Evolutionary conservation across 495 filamentous ascomycete species (phyloP), one percentile per base, ranked within the genome.

Genomic region (Paragyromitra xinjiangensis): DNA sequence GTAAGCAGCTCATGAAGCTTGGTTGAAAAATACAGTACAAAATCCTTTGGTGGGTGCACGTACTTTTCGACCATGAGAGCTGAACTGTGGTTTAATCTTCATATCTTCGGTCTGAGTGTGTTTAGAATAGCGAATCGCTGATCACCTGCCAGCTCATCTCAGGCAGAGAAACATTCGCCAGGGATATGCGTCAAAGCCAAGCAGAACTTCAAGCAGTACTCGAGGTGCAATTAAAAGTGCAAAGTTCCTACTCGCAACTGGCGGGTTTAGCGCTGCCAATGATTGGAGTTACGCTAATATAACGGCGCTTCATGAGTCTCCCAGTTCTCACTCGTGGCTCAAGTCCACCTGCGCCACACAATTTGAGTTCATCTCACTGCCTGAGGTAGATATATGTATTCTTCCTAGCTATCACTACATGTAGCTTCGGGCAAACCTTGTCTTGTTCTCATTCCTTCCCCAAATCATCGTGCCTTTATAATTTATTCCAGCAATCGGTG

Each of bases 311-410:
- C 29, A 34, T 34, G 29, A 58, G 22, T 58, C 2, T 58, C 34
- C 24, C 22, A 58, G 29, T 24, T 58, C 24, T 58, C 24, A 58
- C 55, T 58, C 55, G 55, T 58, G 55, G 55, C 55, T 58, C 22
- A 14, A 29, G 26, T 53, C 24, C 29, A 8, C 22, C 11, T 11
- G 55, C 55, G 55, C 55, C 55, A 58, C 55, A 12, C 55, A 5
- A 29, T 58, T 29, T 1, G 8, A 58, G 22, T 58, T 11, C 26
- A 14, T 58, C 51, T 55, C 51, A 6, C 16, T 1, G 5, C 12
- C 11, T 16, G 1, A 0, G n/a, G 16, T 8, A 7, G 16, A 12
- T 48, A 48, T 48, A 12, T 22, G 19, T 22, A 22, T 22, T 22
- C 44, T 1, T 48, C 44, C 42, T 9, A 16, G 44, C 14, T 48